Conservation (phyloP, 2,329 filamentous ascomycete genomes). For the Tolypocladium nubicola region DNA sequence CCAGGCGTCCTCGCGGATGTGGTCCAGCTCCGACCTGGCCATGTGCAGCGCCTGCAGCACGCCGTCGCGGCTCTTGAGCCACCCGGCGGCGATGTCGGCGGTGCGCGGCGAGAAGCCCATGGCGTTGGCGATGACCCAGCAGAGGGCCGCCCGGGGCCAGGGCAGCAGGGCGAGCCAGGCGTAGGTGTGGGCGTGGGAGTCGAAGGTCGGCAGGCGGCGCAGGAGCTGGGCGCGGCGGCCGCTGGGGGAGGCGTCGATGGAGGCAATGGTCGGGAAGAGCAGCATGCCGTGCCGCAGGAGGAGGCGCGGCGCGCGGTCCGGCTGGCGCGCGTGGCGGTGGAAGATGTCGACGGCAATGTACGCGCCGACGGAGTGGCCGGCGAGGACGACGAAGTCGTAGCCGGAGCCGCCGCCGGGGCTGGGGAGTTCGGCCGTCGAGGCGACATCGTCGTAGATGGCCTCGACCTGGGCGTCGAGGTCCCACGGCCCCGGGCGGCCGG, state of each 20-base stretch:
- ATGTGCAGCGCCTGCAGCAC: slow-evolving; percentile 50
- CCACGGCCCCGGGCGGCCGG: slow-evolving; percentile 28
- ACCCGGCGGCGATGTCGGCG: slow-evolving; percentile 38
- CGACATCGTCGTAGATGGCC: slow-evolving; percentile 27
- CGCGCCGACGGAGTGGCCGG: slow-evolving; percentile 65
- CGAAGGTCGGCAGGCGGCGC: slow-evolving; percentile 29
- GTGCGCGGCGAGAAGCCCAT: slow-evolving; percentile 38
- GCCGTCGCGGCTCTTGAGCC: slow-evolving; percentile 45
- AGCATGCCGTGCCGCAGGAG: slow-evolving; percentile 45
- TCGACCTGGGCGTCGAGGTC: slow-evolving; percentile 44
- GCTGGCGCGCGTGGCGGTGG: slow-evolving; percentile 37
- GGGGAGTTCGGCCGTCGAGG: slow-evolving; percentile 10
- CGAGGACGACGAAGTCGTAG: slow-evolving; percentile 52
- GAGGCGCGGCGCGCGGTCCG: slow-evolving; percentile 22
- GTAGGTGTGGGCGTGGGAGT: slow-evolving; percentile 25
- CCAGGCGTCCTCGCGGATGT: slow-evolving; percentile 49
- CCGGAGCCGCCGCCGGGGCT: slow-evolving; percentile 19
- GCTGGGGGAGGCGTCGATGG: slow-evolving; percentile 53
- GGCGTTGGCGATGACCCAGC: slow-evolving; percentile 29
- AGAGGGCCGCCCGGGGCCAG: slow-evolving; percentile 27
- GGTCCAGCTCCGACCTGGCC: slow-evolving; percentile 48
- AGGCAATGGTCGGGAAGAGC: slow-evolving; percentile 65
- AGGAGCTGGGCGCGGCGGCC: slow-evolving; percentile 37
- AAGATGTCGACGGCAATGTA: slow-evolving; percentile 64
- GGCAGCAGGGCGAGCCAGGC: slow-evolving; percentile 32